Evolutionary conservation across 78 protist species (phyloP).

Genomic region (Guillardia theta): DNA sequence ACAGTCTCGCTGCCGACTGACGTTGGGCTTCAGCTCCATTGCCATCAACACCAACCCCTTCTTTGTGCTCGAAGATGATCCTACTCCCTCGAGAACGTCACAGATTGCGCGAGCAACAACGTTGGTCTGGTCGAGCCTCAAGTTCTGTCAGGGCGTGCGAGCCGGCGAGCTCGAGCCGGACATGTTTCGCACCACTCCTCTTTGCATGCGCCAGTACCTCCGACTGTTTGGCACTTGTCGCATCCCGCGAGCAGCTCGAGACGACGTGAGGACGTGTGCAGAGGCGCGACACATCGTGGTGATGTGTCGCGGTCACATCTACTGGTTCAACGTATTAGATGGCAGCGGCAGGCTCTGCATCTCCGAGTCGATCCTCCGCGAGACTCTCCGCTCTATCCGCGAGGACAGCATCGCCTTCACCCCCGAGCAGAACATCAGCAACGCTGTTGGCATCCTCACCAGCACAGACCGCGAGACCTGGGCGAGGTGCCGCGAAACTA

Average conservation of each 20-base stretch:
- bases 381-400: background rate
- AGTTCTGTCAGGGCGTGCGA: background rate
- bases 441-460: background rate
- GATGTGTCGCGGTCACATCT: background rate
- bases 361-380: background rate
- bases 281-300: background rate
- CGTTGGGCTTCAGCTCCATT: background rate
- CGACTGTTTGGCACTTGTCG: background rate
- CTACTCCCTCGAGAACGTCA: background rate
- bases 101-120: conserved; percentile 6
- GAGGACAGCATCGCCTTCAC: background rate
- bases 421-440: background rate
- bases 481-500: background rate
- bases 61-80: background rate
- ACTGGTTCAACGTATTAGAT: background rate
- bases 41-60: conserved; percentile 23
- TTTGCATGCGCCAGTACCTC: conserved; percentile 14
- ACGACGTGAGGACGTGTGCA: background rate
- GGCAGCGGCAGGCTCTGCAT: background rate
- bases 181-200: background rate
- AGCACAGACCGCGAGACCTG: background rate
- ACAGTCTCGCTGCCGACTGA: background rate
- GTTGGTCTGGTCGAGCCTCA: background rate
- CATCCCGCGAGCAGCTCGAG: background rate
- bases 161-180: background rate